A percentile compares a stretch with the other conserved stretches of the same genome.
Conservation (phyloP, 228 moss, liverwort and hornwort genomes). For the Sphagnum fallax region DNA sequence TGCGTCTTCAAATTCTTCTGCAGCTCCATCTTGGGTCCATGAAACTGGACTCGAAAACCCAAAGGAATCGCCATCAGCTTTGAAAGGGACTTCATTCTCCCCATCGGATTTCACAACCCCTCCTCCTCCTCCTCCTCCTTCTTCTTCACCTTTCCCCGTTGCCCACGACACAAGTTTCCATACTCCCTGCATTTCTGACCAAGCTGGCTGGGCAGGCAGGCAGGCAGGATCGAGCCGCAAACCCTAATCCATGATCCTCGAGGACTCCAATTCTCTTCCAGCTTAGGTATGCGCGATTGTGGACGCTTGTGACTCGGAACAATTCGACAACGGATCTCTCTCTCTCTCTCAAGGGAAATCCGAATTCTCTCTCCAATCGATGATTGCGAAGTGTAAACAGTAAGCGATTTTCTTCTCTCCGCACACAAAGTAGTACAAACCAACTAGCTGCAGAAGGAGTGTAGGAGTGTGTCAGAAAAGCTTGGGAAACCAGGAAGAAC, state of each 20-base stretch:
- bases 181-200: conserved; percentile 41
- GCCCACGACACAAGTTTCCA: conserved; percentile 51
- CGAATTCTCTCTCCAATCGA: not conserved
- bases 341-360: not conserved
- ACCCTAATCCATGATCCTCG: conserved; percentile 8
- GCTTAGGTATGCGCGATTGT: no score
- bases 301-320: no score
- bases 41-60: conserved; percentile 10
- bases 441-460: no score
- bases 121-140: not conserved
- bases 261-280: conserved; percentile 3
- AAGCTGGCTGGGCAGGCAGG: not conserved
- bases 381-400: not conserved
- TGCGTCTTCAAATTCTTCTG: conserved; percentile 20
- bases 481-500: no score
- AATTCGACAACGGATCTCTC: not conserved
- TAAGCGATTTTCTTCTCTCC: not conserved
- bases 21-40: conserved; percentile 26
- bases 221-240: conserved; percentile 1
- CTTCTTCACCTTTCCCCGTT: conserved; percentile 35
- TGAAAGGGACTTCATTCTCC: conserved; percentile 28
- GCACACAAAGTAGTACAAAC: no score
- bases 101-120: conserved; percentile 6
- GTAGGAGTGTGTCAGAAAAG: no score
- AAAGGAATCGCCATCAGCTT: not conserved